phyloP scores from a whole-genome alignment of 257 asterid genomes.

The Apocynum venetum region DNA sequence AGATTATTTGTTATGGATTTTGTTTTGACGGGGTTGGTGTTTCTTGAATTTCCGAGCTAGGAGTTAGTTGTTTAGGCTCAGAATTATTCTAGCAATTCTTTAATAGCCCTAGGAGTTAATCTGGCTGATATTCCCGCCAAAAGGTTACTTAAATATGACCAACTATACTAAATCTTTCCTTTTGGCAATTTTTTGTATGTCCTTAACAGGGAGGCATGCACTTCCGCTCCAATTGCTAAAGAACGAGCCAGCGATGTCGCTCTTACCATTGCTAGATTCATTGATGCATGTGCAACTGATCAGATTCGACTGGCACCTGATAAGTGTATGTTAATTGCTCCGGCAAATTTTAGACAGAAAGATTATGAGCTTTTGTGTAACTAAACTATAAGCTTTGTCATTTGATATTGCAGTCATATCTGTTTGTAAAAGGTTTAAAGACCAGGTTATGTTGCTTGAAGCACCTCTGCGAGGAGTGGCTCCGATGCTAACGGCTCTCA shows the following conservation, averaged over 20 bases:
- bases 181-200: constrained; percentile 13
- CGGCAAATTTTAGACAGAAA: not conserved
- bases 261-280: constrained; percentile 55
- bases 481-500: constrained; percentile 67
- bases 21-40: not conserved
- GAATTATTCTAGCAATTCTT: not conserved
- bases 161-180: not conserved
- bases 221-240: constrained; percentile 44
- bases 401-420: constrained; percentile 62
- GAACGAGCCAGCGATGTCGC: constrained; percentile 57
- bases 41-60: not conserved
- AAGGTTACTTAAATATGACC: not conserved
- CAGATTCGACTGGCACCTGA: constrained; percentile 83
- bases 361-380: not conserved
- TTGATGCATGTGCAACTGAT: constrained; percentile 57
- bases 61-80: not conserved
- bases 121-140: not conserved
- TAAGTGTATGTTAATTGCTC: constrained; percentile 45
- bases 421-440: constrained; percentile 80
- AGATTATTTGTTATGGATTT: not conserved
- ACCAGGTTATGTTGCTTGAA: constrained; percentile 55
- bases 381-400: constrained; percentile 21
- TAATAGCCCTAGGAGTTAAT: not conserved
- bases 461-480: constrained; percentile 85
- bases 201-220: constrained; percentile 66